phyloP scores from a whole-genome alignment of 345 rosid species.

The Camelina laxa region DNA sequence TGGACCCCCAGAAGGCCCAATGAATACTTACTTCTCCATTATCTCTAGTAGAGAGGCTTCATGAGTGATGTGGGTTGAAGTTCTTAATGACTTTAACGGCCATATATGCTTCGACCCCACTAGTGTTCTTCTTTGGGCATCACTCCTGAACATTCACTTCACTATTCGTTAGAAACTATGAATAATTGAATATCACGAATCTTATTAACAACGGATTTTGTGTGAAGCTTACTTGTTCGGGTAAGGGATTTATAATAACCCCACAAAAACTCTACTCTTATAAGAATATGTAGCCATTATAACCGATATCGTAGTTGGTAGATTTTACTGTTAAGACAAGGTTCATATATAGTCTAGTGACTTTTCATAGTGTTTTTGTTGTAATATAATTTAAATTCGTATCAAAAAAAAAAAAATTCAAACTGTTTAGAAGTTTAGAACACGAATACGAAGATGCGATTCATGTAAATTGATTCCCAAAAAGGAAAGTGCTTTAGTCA shows the following conservation, averaged over 20 bases:
- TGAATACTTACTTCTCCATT: background rate
- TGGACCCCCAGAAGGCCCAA: slow-evolving; percentile 5
- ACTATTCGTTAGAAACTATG: background rate
- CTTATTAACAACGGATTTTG: background rate
- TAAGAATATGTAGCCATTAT: no score
- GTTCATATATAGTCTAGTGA: no score
- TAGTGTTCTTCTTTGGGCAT: background rate
- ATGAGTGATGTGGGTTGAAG: background rate
- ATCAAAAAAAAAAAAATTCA: background rate
- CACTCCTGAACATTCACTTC: background rate
- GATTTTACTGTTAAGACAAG: background rate
- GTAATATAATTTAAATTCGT: no score
- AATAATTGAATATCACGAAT: background rate
- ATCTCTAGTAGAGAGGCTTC: background rate
- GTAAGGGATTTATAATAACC: background rate
- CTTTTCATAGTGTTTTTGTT: no score
- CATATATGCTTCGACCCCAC: background rate
- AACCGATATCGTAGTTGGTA: no score
- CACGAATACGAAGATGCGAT: background rate
- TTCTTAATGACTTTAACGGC: background rate
- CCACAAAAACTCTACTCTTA: no score
- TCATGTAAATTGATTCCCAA: slow-evolving; percentile 1
- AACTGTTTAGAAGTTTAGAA: background rate
- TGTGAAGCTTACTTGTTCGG: background rate
- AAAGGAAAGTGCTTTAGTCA: background rate